A percentile compares a stretch with the other conserved stretches of the same genome.
phyloP scores from a whole-genome alignment of 257 asterid species.

The Solanum pinnatisectum region DNA sequence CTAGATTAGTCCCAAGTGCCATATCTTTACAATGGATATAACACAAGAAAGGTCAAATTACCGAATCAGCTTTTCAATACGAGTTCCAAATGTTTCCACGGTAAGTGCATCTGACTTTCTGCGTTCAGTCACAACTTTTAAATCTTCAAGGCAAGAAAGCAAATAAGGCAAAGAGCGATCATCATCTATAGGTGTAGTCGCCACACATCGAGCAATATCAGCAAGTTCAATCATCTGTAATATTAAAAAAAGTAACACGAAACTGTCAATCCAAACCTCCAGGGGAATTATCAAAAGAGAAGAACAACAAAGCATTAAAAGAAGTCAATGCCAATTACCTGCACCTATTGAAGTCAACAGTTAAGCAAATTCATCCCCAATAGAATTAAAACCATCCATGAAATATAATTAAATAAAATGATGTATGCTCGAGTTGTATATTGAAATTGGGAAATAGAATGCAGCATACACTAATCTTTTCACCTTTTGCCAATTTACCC shows the following conservation, averaged over 20 bases:
- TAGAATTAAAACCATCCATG: background rate
- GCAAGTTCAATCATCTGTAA: constrained; percentile 95
- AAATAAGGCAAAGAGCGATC: constrained; percentile 72
- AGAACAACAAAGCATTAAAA: background rate
- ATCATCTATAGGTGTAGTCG: constrained; percentile 81
- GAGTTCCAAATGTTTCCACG: constrained; percentile 98
- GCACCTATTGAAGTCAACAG: background rate
- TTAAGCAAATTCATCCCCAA: background rate
- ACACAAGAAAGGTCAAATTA: constrained; percentile 11
- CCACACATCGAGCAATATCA: constrained; percentile 94
- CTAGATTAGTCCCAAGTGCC: background rate
- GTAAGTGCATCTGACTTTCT: constrained; percentile 89
- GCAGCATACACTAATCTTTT: background rate
- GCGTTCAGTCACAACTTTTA: constrained; percentile 76
- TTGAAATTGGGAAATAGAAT: background rate
- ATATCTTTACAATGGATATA: background rate
- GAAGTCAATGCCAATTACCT: background rate
- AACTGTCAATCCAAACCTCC: background rate
- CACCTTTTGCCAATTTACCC: background rate
- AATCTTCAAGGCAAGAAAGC: constrained; percentile 91
- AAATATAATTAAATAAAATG: background rate
- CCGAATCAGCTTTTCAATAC: constrained; percentile 95
- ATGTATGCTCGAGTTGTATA: background rate
- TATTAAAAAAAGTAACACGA: background rate
- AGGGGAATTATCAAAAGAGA: background rate